Conservation (phyloP, 2,329 filamentous ascomycete genomes). For the Epicoccum sorghinum region DNA sequence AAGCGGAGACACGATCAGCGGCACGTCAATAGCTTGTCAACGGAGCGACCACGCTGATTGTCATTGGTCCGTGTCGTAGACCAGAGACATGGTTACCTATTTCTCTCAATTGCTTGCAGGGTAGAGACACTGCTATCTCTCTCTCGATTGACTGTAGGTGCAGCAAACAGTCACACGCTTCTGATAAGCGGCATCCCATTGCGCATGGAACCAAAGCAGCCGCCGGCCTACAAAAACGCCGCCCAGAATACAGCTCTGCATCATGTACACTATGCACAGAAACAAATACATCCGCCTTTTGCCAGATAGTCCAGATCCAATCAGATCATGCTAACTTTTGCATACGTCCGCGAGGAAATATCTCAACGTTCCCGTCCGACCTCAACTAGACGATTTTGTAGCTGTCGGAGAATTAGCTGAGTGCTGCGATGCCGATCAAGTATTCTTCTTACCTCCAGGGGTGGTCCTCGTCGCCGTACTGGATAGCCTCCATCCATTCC, state of each 20-base stretch:
- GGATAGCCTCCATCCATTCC: slow-evolving; percentile 93
- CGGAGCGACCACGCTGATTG: background rate
- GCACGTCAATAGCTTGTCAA: slow-evolving; percentile 4
- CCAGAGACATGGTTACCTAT: no score
- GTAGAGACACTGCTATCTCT: background rate
- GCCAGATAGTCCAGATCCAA: slow-evolving; percentile 4
- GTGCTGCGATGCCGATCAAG: background rate
- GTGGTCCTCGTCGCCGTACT: slow-evolving; percentile 87
- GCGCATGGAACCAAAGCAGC: background rate
- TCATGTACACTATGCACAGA: slow-evolving; percentile 7
- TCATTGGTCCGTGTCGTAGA: no score
- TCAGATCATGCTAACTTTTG: background rate
- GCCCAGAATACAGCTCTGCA: slow-evolving; percentile 12
- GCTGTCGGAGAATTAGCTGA: slow-evolving; percentile 32
- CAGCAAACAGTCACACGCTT: no score
- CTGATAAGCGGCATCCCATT: no score
- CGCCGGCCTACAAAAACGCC: slow-evolving; percentile 1
- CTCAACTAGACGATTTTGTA: slow-evolving; percentile 30
- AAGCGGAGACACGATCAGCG: slow-evolving; percentile 13
- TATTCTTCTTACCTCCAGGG: slow-evolving; percentile 75
- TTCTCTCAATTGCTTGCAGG: no score
- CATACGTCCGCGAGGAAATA: background rate
- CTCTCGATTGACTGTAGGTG: slow-evolving; percentile 4
- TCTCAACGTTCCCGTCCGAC: background rate
- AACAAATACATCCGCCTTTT: slow-evolving; percentile 4